Evolutionary conservation across 2,329 filamentous ascomycete genomes (phyloP), one percentile per base, ranked within the genome.

Genomic region (Kalmusia sp.): DNA sequence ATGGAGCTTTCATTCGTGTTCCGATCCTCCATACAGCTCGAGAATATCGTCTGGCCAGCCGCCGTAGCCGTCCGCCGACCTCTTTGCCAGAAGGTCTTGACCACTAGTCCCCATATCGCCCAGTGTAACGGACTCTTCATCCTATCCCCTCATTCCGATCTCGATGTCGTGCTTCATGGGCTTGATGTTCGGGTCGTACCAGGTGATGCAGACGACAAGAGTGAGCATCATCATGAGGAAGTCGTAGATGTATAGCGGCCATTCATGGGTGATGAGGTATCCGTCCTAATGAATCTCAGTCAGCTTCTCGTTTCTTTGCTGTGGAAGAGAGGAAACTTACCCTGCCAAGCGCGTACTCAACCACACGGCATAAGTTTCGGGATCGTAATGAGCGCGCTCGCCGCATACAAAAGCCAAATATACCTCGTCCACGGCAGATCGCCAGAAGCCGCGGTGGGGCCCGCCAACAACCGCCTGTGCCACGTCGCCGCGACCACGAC

Each of bases 401-500:
- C 74, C 59, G 70, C n/a, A 61, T 76, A 77, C n/a, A 77, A 60
- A 57, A 73, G 65, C 6, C 33, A 28, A 1, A 77, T 55, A 15
- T 65, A 62, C 33, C 52, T 55, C 53, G 58, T 50, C 76, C 76
- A 77, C 2, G 63, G 52, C 25, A 70, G 39, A 22, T 61, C 40
- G 3, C 8, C 17, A n/a, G 30, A 22, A 11, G 31, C 22, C 17
- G 68, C 73, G 0, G 74, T 51, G 5, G 38, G 71, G 7, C 57
- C 40, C 11, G 54, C 63, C 1, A 33, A 48, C 22, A 82, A 72
- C 4, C 79, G 71, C 4, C 55, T 38, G 56, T 85, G 78, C 66
- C 84, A 84, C 2, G 80, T 51, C 8, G 76, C 55, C 0, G 80
- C 75, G 1, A 77, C 77, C 15, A 77, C 49, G 25, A 81, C 65